Base-by-base conservation (phyloP, 805 yeast genomes). In the Saccharomycopsis vini region DNA sequence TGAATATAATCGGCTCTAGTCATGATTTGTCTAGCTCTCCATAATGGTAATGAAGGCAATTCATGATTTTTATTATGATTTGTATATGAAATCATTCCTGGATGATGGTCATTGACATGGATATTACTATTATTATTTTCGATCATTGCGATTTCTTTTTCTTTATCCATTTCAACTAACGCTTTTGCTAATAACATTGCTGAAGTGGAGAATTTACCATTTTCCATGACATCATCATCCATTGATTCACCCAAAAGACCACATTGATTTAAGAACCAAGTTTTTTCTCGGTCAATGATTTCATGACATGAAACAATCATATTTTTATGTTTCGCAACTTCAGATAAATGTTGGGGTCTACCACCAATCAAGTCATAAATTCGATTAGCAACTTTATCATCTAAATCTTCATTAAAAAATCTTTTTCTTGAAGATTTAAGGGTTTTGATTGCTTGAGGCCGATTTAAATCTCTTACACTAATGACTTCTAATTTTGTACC, bases 141-240 rank as follows among this genome's bases (percentile, higher is more conserved):
- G 4, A 30, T 13, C 9, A 30, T 33, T 12, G 23, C n/a, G 45
- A 20, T 28, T 43, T 33, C 19, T 2, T 68, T 53, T 16, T 58
- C 53, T 23, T 71, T 56, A 52, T 81, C 86, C 75, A 81, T 71
- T n/a, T 75, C 73, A 2, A 83, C 92, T 54, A 84, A 70, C 47
- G 72, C 84, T 44, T 73, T 66, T 74, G 81, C 78, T 43, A 83
- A 62, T 4, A 79, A 62, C 88, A 83, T 81, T 13, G 90, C 89
- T 34, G 82, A 69, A 6, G 78, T 65, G 2, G 87, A 69, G 53
- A 83, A 83, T 58, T 83, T 84, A 4, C 94, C 94, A 50, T 73
- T 69, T 50, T 81, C 89, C 83, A 83, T 81, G 5, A 85, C 95
- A 62, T 85, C 95, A 55, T 85, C 95, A 56, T 85, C 95, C 95